Evolutionary conservation across 1,139 yeast species (phyloP).

Genomic region (Debaryomycetaceae sp.): DNA sequence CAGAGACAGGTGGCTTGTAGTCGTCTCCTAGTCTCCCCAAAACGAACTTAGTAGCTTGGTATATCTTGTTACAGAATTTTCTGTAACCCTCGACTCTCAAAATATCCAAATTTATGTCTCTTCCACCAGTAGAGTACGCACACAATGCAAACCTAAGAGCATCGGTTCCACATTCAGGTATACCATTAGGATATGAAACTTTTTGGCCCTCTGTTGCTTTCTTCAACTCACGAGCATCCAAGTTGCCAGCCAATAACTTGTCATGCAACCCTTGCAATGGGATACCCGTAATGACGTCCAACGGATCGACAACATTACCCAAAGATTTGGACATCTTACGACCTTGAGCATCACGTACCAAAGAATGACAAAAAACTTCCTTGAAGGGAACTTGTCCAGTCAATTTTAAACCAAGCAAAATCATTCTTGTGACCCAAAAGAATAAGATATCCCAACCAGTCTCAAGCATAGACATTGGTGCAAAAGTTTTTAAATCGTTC

Average conservation of each 20-base stretch:
- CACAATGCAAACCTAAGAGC: constrained; percentile 97
- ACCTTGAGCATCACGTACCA: constrained; percentile 98
- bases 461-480: constrained; percentile 91
- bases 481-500: constrained; percentile 69
- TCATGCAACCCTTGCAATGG: constrained; percentile 75
- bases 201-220: constrained; percentile 89
- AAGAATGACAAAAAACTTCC: constrained; percentile 93
- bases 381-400: constrained; percentile 91
- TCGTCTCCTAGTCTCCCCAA: constrained; percentile 89
- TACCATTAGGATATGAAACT: constrained; percentile 91
- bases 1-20: constrained; percentile 70
- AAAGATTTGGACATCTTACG: constrained; percentile 97
- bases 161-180: constrained; percentile 99
- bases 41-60: constrained; percentile 97
- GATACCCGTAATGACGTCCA: constrained; percentile 89
- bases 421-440: constrained; percentile 99
- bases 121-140: constrained; percentile 98
- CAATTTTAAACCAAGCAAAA: constrained; percentile 82
- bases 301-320: constrained; percentile 95
- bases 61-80: constrained; percentile 98
- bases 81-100: constrained; percentile 98
- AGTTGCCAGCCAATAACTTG: constrained; percentile 74
- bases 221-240: constrained; percentile 84
- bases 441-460: constrained; percentile 99
- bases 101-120: constrained; percentile 95